These are phyloP conservation scores for Mangifera indica DNA, from an alignment of 345 rosid genomes.

Conservation along the genomic window DNA sequence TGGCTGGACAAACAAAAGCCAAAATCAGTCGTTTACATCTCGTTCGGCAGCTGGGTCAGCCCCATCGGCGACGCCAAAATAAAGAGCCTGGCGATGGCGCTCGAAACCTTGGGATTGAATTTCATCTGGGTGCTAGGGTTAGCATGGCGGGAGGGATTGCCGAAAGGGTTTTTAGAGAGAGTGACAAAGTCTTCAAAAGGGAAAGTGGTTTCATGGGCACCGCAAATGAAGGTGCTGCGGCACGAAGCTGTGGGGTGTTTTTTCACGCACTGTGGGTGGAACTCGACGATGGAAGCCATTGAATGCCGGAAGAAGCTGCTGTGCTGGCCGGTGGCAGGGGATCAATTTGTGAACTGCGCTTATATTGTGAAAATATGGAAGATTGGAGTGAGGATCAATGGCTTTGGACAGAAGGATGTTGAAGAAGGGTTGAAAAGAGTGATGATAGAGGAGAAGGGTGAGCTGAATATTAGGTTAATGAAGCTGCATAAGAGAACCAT, in stretches of 20 bases:
- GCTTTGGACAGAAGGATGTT: conserved; percentile 43
- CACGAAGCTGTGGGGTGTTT: conserved; percentile 54
- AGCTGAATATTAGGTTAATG: conserved; percentile 40
- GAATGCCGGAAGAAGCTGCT: conserved; percentile 42
- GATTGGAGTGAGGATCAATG: conserved; percentile 52
- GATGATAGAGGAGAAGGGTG: conserved; percentile 36
- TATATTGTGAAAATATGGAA: conserved; percentile 58
- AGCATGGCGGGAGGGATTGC: conserved; percentile 60
- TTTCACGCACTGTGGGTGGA: conserved; percentile 91
- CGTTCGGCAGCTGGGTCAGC: conserved; percentile 86
- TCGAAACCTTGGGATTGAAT: conserved; percentile 46
- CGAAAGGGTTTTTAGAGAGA: conserved; percentile 43
- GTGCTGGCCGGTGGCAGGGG: conserved; percentile 80
- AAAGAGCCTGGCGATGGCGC: conserved; percentile 43
- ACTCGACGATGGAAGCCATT: conserved; percentile 71
- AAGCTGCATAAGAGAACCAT: conserved; percentile 35
- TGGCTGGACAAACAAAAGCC: conserved; percentile 60
- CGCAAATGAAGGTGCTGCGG: conserved; percentile 53
- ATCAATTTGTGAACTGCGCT: conserved; percentile 70
- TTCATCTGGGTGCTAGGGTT: conserved; percentile 64
- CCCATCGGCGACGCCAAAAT: conserved; percentile 66
- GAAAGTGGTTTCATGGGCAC: conserved; percentile 69
- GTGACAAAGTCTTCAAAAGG: conserved; percentile 37
- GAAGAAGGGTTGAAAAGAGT: conserved; percentile 46
- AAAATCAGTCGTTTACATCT: conserved; percentile 55